Base-by-base conservation (phyloP, 768 basidiomycete species). In the Hysterangium stoloniferum region DNA sequence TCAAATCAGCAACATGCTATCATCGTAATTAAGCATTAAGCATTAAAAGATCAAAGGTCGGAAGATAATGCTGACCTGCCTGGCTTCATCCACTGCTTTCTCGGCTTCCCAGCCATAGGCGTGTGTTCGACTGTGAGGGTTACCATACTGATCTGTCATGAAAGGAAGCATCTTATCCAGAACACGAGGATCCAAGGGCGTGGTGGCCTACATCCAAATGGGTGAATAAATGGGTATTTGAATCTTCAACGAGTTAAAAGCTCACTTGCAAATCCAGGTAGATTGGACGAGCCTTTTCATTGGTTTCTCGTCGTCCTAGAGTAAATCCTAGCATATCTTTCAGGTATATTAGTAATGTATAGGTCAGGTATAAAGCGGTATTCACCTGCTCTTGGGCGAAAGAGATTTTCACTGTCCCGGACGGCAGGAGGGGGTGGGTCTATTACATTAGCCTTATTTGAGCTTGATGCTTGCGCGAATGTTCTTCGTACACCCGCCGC, bases 61-160 rank as follows among this genome's bases (percentile, higher is more conserved):
- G 22, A 24, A n/a, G n/a, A n/a, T n/a, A n/a, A 28, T 13, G 63
- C 61, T 19, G 45, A 83, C 92, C 76, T 88, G 83, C 48, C 96
- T 79, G 2, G 92, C 94, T 54, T 84, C 81, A 62, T 98, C 96
- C 6, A 96, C 89, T 0, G 86, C 96, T 61, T 84, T 76, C 61
- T 99, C 96, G 5, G 95, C 91, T 68, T 99, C 96, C 96, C 96
- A 99, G 3, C 96, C 96, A 65, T 98, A 99, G 1, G 96, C 92
- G 67, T 99, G 96, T 25, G 96, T 98, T 50, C 96, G 81, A 64
- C 91, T 94, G 64, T 98, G 96, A 7, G 96, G 95, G 67, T 98
- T 99, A 4, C 96, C 96, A 62, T 86, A 98, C 64, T 91, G 90
- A 64, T 98, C 90, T 4, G 93, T 95, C 57, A 94, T 69, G 67